phyloP scores from a whole-genome alignment of 192 early-diverging fungal species.

The Entophlyctis luteolus region DNA sequence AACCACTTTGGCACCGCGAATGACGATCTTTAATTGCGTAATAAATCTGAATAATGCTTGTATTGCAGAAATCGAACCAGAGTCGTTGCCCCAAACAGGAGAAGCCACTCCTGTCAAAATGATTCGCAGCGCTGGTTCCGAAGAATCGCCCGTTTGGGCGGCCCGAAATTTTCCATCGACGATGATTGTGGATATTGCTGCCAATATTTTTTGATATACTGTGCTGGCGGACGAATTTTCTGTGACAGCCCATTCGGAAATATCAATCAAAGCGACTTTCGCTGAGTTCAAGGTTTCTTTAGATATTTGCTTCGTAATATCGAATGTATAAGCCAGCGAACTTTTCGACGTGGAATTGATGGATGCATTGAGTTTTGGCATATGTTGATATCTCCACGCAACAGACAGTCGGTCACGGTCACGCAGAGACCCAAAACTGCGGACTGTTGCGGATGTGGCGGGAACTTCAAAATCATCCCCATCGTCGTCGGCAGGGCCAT shows the following conservation, averaged over 20 bases:
- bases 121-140: slow-evolving; percentile 57
- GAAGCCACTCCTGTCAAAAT: slow-evolving; percentile 79
- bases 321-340: slow-evolving; percentile 53
- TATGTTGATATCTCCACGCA: slow-evolving; percentile 89
- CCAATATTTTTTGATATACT: slow-evolving; percentile 34
- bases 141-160: slow-evolving; percentile 36
- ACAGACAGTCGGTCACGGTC: slow-evolving; percentile 74
- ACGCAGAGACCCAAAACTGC: slow-evolving; percentile 30
- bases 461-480: slow-evolving; percentile 16
- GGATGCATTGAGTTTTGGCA: slow-evolving; percentile 62
- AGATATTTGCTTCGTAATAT: slow-evolving; percentile 75
- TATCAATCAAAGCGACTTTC: slow-evolving; percentile 26
- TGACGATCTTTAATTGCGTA: slow-evolving; percentile 67
- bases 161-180: slow-evolving; percentile 63
- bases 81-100: slow-evolving; percentile 63
- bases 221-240: not conserved
- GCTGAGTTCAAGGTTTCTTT: slow-evolving; percentile 36
- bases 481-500: slow-evolving; percentile 39
- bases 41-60: slow-evolving; percentile 30
- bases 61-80: not conserved
- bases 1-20: slow-evolving; percentile 71
- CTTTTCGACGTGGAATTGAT: not conserved
- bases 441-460: not conserved
- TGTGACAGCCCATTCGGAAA: slow-evolving; percentile 10
- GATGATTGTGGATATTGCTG: slow-evolving; percentile 53